phyloP scores from a whole-genome alignment of 306 rosid genomes.

The Trifolium fragiferum region DNA sequence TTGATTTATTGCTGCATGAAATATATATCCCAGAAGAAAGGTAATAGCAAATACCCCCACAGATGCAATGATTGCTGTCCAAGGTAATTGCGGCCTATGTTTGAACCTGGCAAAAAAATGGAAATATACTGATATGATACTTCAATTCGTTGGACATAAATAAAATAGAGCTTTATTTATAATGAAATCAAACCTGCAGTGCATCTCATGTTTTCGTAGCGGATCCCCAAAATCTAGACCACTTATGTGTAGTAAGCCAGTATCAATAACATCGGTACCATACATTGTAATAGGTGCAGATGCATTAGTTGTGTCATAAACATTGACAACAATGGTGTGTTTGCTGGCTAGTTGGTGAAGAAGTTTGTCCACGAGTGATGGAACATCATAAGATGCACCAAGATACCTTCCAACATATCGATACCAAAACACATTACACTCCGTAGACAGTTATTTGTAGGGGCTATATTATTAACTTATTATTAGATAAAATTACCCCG shows the following conservation, averaged over 20 bases:
- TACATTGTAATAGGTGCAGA: constrained; percentile 82
- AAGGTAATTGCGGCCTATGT: constrained; percentile 76
- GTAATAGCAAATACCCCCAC: constrained; percentile 73
- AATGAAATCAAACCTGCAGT: constrained; percentile 77
- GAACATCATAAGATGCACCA: constrained; percentile 96
- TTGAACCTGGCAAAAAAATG: constrained; percentile 67
- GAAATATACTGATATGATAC: constrained; percentile 5
- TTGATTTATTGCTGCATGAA: constrained; percentile 76
- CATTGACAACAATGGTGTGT: constrained; percentile 95
- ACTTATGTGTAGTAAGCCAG: constrained; percentile 75
- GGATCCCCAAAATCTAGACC: constrained; percentile 95
- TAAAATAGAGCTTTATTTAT: constrained; percentile 7
- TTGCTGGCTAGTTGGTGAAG: constrained; percentile 98
- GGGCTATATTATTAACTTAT: neutral
- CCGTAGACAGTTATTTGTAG: no score
- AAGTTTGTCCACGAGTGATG: constrained; percentile 95
- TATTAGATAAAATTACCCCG: constrained; percentile 67
- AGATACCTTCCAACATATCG: constrained; percentile 65
- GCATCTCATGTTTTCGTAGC: constrained; percentile 94
- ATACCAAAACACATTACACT: constrained; percentile 32
- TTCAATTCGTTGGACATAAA: constrained; percentile 30
- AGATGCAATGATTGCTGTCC: constrained; percentile 75
- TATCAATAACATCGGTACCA: constrained; percentile 77
- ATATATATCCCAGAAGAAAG: constrained; percentile 79
- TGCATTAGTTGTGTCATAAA: constrained; percentile 84